Base-by-base conservation (phyloP, 805 yeast genomes). In the Clavispora vitiphila region DNA sequence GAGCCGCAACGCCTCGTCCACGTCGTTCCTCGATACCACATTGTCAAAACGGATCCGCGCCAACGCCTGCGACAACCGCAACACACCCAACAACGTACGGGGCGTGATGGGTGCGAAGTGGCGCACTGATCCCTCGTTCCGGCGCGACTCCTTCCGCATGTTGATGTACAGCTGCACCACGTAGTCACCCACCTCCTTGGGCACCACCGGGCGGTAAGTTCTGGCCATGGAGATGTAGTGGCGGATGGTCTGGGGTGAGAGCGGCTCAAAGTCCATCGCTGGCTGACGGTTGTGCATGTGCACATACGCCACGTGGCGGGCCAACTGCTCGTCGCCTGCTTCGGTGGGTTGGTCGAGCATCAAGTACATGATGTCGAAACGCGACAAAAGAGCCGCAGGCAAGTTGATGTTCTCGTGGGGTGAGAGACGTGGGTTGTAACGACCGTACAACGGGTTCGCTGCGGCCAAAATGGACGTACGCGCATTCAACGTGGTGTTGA, bases 401-500 rank as follows among this genome's bases (percentile, higher is more conserved):
- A 93, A 72, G 58, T 93, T 93, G 62, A 93, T 91, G 65, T 93
- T 93, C 57, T 93, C 96, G 49, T 89, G 82, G 3, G 99, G 97
- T 7, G 96, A 85, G 43, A 91, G 65, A 48, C 79, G 76, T 27
- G 96, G 86, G 64, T 93, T 91, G 67, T 93, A 93, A 49, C 98
- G 78, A 43, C 99, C 98, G 60, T 86, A 90, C 27, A 90, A 70
- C 15, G 99, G 99, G 69, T 93, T 93, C n/a, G 99, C 99, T 23
- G 99, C 99, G 0, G 99, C 99, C 49, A 93, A 67, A 46, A 93
- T 86, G 5, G 97, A 90, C 0, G 98, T 79, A 61, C 99, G 78
- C 7, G 99, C 99, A 60, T 93, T 93, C 53, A 93, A 72, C 2
- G 97, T 87, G 8, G 99, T 93, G 48, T 93, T 86, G 54, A 93